Conservation (phyloP, 352 stramenopile genomes). For the Phytopythium chamaehyphon region DNA sequence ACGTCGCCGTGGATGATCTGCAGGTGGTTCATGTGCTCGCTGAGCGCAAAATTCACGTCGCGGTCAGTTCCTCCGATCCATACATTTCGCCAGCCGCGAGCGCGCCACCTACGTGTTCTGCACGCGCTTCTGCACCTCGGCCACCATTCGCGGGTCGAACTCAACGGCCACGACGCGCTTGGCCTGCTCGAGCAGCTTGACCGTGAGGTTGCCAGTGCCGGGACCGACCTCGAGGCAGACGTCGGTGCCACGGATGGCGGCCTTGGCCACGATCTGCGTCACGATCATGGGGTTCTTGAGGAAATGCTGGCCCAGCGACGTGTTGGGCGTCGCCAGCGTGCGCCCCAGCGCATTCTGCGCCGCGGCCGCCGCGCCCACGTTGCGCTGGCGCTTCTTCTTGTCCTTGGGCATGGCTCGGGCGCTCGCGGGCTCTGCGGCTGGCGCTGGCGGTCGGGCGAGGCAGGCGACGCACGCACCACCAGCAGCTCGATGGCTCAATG, state of each 20-base stretch:
- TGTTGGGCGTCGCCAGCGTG: conserved; percentile 96
- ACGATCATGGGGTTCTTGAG: conserved; percentile 98
- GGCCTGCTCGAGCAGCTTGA: conserved; percentile 96
- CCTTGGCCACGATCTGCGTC: conserved; percentile 95
- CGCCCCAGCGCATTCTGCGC: conserved; percentile 79
- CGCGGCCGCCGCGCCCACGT: conserved; percentile 54
- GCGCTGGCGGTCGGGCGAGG: too few species aligned
- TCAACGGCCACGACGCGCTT: conserved; percentile 98
- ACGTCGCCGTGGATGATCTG: conserved; percentile 99
- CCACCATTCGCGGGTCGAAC: conserved; percentile 98
- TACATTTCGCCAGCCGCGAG: too few species aligned
- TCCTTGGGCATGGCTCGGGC: conserved; percentile 71
- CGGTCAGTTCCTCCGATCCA: not conserved
- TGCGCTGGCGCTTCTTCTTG: conserved; percentile 86
- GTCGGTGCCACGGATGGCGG: conserved; percentile 94
- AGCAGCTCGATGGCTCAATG: too few species aligned
- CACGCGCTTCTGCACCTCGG: conserved; percentile 98
- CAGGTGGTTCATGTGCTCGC: conserved; percentile 91
- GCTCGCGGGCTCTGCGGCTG: too few species aligned
- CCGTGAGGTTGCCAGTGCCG: conserved; percentile 99
- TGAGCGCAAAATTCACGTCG: conserved; percentile 11
- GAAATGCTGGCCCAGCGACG: conserved; percentile 98
- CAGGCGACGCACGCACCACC: too few species aligned
- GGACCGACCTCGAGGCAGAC: conserved; percentile 96
- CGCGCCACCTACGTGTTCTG: conserved; percentile 88